Base-by-base conservation (phyloP, 2,329 filamentous ascomycete genomes). In the Cercospora zeina region DNA sequence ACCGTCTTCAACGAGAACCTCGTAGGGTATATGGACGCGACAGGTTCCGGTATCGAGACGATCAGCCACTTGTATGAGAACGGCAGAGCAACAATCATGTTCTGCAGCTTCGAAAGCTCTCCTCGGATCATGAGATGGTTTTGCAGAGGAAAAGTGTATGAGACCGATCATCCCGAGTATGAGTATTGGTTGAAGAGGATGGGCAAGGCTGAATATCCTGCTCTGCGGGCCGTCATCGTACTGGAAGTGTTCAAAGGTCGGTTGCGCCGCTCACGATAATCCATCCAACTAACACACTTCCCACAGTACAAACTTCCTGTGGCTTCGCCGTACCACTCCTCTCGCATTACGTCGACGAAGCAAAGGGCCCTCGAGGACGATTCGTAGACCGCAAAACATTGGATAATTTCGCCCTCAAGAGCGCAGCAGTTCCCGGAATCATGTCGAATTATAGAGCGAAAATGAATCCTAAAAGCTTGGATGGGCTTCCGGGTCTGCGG, bases 51-150 rank as follows among this genome's bases (percentile, higher is more conserved):
- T 24, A 87, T 82, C 70, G 90, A 93, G 77, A 93, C 89, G 2
- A 87, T 93, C 63, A 81, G 85, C 4, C 89, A 93, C 70, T 76
- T 90, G 10, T 87, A 90, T 72, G 89, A 93, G 71, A 93, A 93
- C 69, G 88, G 87, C 31, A 83, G 90, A 14, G 82, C 89, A 16
- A 91, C 88, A 5, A 77, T 93, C 71, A 87, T 91, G 82, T 91
- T 92, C 76, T 88, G 83, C 73, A 86, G 84, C 21, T 89, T 89
- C 65, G 84, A 82, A 1, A 67, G 77, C 3, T 71, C 77, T 0
- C 87, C 87, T 14, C 79, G 85, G 59, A 89, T 90, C 69, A 72
- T 89, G 73, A 78, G 87, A 4, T 79, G 89, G 54, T 89, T 87
- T 72, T 88, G 87, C 72, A 79, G 70, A 8, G 83, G 83, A 4